Percentiles rank a stretch among this genome's conserved stretches.
These are phyloP conservation scores for Nowakowskiella sp. DNA, from an alignment of 192 early-diverging fungal species.

Conservation along the genomic window DNA sequence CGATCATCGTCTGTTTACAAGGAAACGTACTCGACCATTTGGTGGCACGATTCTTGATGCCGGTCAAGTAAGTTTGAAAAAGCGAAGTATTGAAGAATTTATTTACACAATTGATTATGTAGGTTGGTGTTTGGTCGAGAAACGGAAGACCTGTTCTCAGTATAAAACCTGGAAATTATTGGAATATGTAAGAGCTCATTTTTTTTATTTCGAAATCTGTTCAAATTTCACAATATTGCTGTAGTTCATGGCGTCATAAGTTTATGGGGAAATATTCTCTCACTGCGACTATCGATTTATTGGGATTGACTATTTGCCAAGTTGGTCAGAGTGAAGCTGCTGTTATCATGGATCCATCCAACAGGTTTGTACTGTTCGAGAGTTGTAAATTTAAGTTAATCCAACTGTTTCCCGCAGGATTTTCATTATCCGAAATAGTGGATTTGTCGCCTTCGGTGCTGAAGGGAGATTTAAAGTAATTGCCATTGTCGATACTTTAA, in stretches of 20 bases:
- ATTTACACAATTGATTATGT: too few species aligned
- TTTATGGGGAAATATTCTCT: constrained; percentile 21
- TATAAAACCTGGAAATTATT: constrained; percentile 30
- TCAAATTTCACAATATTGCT: background rate
- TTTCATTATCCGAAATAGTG: constrained; percentile 38
- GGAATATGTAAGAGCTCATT: constrained; percentile 19
- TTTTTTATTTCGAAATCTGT: background rate
- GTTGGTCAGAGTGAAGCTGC: constrained; percentile 39
- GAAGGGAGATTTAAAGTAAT: constrained; percentile 30
- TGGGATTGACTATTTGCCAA: constrained; percentile 33
- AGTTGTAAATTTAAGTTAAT: background rate
- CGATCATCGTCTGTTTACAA: constrained; percentile 28
- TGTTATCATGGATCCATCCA: constrained; percentile 34
- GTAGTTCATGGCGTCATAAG: constrained; percentile 16
- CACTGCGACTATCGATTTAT: constrained; percentile 24
- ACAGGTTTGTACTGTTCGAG: constrained; percentile 9
- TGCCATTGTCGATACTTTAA: constrained; percentile 39
- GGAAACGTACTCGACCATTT: constrained; percentile 17
- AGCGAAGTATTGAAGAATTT: too few species aligned
- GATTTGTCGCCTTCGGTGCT: constrained; percentile 37
- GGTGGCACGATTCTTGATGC: constrained; percentile 27
- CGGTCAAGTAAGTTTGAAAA: constrained; percentile 22
- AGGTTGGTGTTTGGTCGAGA: constrained; percentile 27
- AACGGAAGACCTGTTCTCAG: constrained; percentile 32
- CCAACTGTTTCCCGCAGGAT: constrained; percentile 5